These are phyloP conservation scores for Basidioascus undulatus DNA, from an alignment of 768 basidiomycete species.

Conservation along the genomic window DNA sequence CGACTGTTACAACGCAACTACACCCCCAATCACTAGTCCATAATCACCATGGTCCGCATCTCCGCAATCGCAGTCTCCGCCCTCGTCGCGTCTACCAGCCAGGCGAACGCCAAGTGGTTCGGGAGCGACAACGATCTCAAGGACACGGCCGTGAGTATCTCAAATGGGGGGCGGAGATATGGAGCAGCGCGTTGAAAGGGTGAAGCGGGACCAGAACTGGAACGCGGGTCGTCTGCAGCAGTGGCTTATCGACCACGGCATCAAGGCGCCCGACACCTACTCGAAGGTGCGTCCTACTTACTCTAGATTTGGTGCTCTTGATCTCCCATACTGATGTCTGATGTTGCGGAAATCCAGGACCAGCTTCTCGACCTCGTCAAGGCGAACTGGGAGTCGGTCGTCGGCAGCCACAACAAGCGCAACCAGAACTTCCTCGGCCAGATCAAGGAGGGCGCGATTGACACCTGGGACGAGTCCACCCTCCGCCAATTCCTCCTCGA, in stretches of 20 bases:
- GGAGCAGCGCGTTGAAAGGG: slow-evolving; percentile 9
- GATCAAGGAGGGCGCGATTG: slow-evolving; percentile 1
- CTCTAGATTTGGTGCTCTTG: slow-evolving; percentile 1
- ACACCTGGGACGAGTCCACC: slow-evolving; percentile 53
- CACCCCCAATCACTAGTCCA: too few relatives aligned
- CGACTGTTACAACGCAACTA: too few relatives aligned
- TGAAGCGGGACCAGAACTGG: slow-evolving; percentile 26
- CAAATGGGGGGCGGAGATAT: too few relatives aligned
- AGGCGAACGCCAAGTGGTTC: too few relatives aligned
- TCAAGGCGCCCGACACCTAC: slow-evolving; percentile 25
- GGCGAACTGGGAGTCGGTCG: slow-evolving; percentile 30
- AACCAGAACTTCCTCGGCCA: slow-evolving; percentile 2
- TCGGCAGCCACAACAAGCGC: slow-evolving; percentile 4
- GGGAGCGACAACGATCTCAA: too few relatives aligned
- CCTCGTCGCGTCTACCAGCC: too few relatives aligned
- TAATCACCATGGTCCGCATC: too few relatives aligned
- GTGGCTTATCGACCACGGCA: slow-evolving; percentile 45
- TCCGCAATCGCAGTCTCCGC: too few relatives aligned
- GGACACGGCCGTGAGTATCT: too few relatives aligned
- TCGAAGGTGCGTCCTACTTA: slow-evolving; percentile 16
- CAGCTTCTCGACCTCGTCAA: slow-evolving; percentile 22
- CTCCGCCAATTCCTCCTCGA: slow-evolving; percentile 63
- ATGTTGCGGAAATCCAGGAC: slow-evolving; percentile 7
- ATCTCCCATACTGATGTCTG: not conserved
- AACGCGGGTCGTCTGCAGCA: slow-evolving; percentile 34